A percentile compares a stretch with the other conserved stretches of the same genome.
phyloP scores from a whole-genome alignment of 2,329 filamentous ascomycete species.

The Fusarium abutilonis region DNA sequence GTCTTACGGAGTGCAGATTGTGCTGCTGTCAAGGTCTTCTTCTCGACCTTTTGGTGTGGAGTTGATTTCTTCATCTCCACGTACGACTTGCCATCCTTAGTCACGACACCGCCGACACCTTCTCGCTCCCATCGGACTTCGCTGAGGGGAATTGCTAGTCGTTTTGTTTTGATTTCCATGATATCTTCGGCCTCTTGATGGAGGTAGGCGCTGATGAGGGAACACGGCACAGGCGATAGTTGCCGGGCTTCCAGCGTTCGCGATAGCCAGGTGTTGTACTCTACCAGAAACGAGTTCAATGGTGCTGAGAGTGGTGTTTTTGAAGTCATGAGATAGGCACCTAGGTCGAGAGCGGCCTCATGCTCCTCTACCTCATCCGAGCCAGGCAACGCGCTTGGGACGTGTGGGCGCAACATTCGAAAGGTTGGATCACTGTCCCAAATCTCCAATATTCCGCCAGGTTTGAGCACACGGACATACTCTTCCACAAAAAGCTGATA shows the following conservation, averaged over 20 bases:
- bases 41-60: conserved; percentile 51
- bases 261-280: conserved; percentile 85
- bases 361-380: conserved; percentile 62
- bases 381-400: conserved; percentile 59
- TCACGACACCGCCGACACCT: conserved; percentile 70
- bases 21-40: conserved; percentile 68
- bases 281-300: conserved; percentile 81
- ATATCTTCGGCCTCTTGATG: conserved; percentile 82
- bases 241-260: conserved; percentile 77
- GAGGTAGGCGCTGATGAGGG: conserved; percentile 77
- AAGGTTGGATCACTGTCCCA: conserved; percentile 91
- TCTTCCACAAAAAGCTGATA: conserved; percentile 72
- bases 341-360: conserved; percentile 73
- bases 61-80: conserved; percentile 63
- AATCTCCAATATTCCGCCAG: conserved; percentile 82
- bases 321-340: conserved; percentile 83
- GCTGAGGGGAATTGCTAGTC: conserved; percentile 86
- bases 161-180: conserved; percentile 74
- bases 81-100: conserved; percentile 69
- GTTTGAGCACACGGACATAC: conserved; percentile 77
- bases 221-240: conserved; percentile 80
- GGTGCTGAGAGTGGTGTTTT: conserved; percentile 84
- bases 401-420: conserved; percentile 83
- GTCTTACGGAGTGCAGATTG: conserved; percentile 80
- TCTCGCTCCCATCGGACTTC: conserved; percentile 90